phyloP scores from a whole-genome alignment of 2,329 filamentous ascomycete species.

The Fusarium irregulare region DNA sequence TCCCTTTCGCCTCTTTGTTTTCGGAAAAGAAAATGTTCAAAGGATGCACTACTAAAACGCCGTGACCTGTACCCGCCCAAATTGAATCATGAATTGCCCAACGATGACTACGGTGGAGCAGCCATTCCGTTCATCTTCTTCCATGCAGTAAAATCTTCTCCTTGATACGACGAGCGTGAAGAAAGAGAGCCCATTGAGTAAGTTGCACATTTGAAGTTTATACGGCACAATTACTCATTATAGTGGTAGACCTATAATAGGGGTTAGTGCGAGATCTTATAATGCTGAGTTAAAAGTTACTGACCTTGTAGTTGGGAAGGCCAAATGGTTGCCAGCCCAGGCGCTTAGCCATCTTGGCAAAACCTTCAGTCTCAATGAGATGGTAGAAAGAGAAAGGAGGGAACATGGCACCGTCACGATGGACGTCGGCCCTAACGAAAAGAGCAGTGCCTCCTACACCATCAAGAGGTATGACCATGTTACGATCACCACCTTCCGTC shows the following conservation, averaged over 20 bases:
- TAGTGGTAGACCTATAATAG: conserved; percentile 81
- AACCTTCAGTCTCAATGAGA: conserved; percentile 96
- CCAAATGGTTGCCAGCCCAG: conserved; percentile 87
- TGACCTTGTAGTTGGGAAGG: conserved; percentile 96
- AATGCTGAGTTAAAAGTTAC: conserved; percentile 44
- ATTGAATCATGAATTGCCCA: conserved; percentile 33
- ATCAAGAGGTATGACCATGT: conserved; percentile 80
- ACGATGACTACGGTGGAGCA: conserved; percentile 14
- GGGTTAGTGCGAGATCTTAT: conserved; percentile 22
- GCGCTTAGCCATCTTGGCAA: conserved; percentile 94
- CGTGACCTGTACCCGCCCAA: conserved; percentile 40
- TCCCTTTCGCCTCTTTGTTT: conserved; percentile 13
- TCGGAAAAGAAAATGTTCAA: conserved; percentile 18
- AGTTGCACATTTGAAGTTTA: conserved; percentile 7
- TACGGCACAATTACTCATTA: conserved; percentile 73
- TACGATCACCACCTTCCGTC: conserved; percentile 65
- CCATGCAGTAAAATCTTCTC: conserved; percentile 14
- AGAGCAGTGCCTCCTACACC: conserved; percentile 94
- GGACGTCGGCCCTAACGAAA: conserved; percentile 95
- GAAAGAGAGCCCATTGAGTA: conserved; percentile 12
- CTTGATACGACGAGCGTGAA: conserved; percentile 29
- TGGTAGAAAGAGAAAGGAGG: conserved; percentile 96
- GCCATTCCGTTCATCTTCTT: background rate
- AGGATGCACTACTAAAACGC: conserved; percentile 45
- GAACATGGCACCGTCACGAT: conserved; percentile 98